Evolutionary conservation across 192 early-diverging fungal genomes (phyloP), one percentile per base, ranked within the genome.

Genomic region (Entophlyctis luteolus): DNA sequence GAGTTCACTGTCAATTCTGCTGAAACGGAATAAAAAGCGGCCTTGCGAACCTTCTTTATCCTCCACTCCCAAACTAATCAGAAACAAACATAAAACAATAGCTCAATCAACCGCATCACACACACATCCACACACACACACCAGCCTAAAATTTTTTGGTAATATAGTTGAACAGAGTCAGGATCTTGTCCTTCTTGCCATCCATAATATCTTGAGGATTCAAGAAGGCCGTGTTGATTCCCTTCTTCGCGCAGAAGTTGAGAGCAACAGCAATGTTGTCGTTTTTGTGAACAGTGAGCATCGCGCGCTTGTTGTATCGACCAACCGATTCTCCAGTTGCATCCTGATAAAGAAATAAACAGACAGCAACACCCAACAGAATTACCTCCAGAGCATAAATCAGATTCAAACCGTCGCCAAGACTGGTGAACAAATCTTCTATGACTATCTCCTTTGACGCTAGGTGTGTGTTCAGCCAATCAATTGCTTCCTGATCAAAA

Each of bases 281-380:
- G 29, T 78, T 65, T n/a, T 65, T 65, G 42, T 80, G 81, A 2
- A 80, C 78, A n/a, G 78, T 73, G 8, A 83, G 59, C 60, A 78
- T 74, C 14, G 73, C 70, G n/a, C 71, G 75, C 57, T 83, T 83
- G 65, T 77, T 78, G 74, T 83, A 83, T 36, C 75, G 77, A 35
- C 81, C 81, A 3, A 80, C 81, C 6, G 60, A 46, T 48, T 76
- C 69, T 20, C 75, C 75, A 23, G 76, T 76, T 22, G 45, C 45
- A 29, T 62, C 73, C 75, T 81, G 50, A 1, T 37, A 22, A 34
- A 32, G 38, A 18, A 25, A 25, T 25, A 39, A 0, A 32, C 0
- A 32, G 2, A 32, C 10, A 32, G 27, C 14, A 42, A 12, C 22
- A 20, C 20, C n/a, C 14, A 16, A 35, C 28, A 55, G 3, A 29